Conservation (phyloP, 2,329 filamentous ascomycete genomes). For the Geosmithia morbida region DNA sequence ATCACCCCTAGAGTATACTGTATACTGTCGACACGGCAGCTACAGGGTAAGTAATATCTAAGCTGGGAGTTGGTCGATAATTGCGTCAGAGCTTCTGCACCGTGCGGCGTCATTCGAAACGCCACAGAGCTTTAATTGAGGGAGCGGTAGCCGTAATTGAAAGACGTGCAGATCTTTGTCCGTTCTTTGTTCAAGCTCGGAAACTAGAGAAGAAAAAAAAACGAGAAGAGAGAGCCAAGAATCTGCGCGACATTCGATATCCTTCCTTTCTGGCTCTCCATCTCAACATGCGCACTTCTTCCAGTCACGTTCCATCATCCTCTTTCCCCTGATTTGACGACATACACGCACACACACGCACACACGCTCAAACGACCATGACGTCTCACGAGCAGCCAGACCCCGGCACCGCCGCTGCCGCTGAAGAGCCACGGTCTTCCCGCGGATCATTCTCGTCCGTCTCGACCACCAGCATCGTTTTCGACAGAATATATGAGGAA, state of each 20-base stretch:
- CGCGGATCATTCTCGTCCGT: conserved; percentile 55
- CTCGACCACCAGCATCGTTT: conserved; percentile 73
- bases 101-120: not conserved
- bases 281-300: not conserved
- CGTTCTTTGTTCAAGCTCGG: not conserved
- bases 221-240: too few relatives aligned
- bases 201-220: too few relatives aligned
- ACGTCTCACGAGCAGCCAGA: conserved; percentile 1
- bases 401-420: conserved; percentile 2
- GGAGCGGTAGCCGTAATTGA: not conserved
- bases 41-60: not conserved
- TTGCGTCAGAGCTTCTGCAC: not conserved
- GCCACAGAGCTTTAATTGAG: not conserved
- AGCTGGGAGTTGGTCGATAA: not conserved
- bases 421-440: conserved; percentile 15
- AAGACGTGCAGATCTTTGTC: not conserved
- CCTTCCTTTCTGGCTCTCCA: too few relatives aligned
- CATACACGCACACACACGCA: too few relatives aligned
- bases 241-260: not conserved
- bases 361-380: not conserved
- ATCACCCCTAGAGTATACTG: too few relatives aligned
- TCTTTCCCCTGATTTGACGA: not conserved
- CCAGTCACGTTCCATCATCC: not conserved
- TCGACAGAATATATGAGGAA: conserved; percentile 58
- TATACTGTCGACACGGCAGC: not conserved